Percentiles rank a stretch among this genome's conserved stretches.
These are phyloP conservation scores for Gnetum montanum DNA, from an alignment of 75 land plant genomes.

Conservation along the genomic window DNA sequence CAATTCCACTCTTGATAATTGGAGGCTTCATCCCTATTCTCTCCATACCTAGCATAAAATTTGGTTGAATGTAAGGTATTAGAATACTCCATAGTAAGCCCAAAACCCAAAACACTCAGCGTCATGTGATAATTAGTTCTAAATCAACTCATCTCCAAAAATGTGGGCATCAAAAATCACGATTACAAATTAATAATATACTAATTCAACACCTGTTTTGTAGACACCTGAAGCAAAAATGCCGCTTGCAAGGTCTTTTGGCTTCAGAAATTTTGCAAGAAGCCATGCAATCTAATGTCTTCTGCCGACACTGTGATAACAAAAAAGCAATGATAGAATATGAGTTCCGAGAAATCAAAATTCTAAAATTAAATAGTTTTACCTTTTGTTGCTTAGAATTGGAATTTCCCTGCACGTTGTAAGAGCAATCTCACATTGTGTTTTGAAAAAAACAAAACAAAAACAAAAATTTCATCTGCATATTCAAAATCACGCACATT, in stretches of 20 bases:
- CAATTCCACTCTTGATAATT: slow-evolving; percentile 43
- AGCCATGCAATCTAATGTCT: slow-evolving; percentile 45
- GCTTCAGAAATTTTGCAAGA: slow-evolving; percentile 30
- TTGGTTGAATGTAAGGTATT: not conserved
- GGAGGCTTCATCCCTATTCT: slow-evolving; percentile 43
- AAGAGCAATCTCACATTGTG: too few relatives aligned
- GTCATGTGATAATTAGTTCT: not conserved
- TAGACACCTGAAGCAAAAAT: slow-evolving; percentile 63
- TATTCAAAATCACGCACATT: slow-evolving; percentile 17
- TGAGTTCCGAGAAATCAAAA: too few relatives aligned
- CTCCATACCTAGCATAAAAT: slow-evolving; percentile 56
- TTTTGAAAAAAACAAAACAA: too few relatives aligned
- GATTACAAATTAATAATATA: not conserved
- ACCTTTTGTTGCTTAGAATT: too few relatives aligned
- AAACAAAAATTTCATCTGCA: too few relatives aligned
- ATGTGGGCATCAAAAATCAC: not conserved
- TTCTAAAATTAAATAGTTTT: too few relatives aligned
- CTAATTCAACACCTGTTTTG: slow-evolving; percentile 54
- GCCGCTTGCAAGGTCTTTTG: slow-evolving; percentile 30
- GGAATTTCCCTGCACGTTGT: too few relatives aligned
- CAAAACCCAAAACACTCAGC: not conserved
- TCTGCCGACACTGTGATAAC: slow-evolving; percentile 76
- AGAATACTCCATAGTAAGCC: not conserved
- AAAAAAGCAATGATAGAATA: too few relatives aligned
- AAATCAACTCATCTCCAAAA: not conserved